Evolutionary conservation across 1,284 basidiomycete genomes (phyloP).

Genomic region (Irpex sp.): DNA sequence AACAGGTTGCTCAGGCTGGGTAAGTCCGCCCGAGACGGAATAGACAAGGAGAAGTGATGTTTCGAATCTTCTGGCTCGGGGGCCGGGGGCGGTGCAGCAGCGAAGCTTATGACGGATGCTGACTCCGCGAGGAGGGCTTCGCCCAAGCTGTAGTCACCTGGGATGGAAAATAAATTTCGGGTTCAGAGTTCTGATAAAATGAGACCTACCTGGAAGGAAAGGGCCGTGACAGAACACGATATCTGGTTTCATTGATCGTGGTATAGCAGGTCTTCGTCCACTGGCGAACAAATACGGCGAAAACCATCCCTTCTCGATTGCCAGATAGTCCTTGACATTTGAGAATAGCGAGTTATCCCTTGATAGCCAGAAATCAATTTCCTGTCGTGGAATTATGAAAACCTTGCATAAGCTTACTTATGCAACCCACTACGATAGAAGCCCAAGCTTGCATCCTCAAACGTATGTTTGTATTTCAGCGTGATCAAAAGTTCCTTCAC

Average conservation of each 20-base stretch:
- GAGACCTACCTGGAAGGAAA: constrained; percentile 45
- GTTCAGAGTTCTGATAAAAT: not conserved
- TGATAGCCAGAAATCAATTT: not conserved
- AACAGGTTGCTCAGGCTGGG: constrained; percentile 36
- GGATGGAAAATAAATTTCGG: constrained; percentile 3
- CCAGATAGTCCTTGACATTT: constrained; percentile 61
- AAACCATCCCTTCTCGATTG: constrained; percentile 65
- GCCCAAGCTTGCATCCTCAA: constrained; percentile 56
- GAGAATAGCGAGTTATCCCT: constrained; percentile 55
- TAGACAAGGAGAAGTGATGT: constrained; percentile 12
- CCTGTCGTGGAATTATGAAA: not conserved
- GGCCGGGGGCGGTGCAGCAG: constrained; percentile 26
- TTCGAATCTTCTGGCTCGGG: constrained; percentile 6
- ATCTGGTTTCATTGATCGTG: constrained; percentile 60
- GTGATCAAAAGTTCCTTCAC: constrained; percentile 58
- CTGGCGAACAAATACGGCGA: constrained; percentile 65
- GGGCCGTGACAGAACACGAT: constrained; percentile 66
- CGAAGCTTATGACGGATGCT: constrained; percentile 46
- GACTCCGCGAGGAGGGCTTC: constrained; percentile 55
- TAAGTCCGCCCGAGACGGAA: constrained; percentile 15
- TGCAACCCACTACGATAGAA: constrained; percentile 61
- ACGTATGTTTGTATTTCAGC: constrained; percentile 56
- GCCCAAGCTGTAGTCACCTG: constrained; percentile 60
- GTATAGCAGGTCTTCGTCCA: constrained; percentile 53
- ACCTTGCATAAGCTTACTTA: constrained; percentile 33